These are phyloP conservation scores for Paramecium sexaurelia DNA, from an alignment of 73 alveolate genomes.

Conservation along the genomic window DNA sequence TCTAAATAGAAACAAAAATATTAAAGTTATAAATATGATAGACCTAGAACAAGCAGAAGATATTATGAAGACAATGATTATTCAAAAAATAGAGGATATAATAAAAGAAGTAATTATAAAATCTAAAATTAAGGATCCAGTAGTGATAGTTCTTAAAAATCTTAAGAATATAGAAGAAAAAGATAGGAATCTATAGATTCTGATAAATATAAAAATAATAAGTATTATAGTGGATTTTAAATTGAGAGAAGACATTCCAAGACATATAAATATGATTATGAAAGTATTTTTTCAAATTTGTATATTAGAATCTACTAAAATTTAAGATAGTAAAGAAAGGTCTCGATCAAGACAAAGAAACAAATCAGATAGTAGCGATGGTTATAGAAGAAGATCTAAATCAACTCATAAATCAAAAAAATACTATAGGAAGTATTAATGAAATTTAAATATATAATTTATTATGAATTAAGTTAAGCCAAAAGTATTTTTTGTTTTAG, in stretches of 20 bases:
- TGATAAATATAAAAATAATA: neutral
- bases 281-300: neutral
- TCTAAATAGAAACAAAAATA: neutral
- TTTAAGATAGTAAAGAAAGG: neutral
- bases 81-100: neutral
- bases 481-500: slow-evolving; percentile 68
- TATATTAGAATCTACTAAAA: neutral
- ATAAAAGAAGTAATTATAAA: neutral
- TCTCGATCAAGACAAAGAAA: slow-evolving; percentile 32
- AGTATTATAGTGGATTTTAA: neutral
- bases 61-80: slow-evolving; percentile 1
- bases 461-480: slow-evolving; percentile 47
- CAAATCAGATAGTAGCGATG: neutral
- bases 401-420: slow-evolving; percentile 24
- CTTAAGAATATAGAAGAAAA: neutral
- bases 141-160: neutral
- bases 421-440: slow-evolving; percentile 11
- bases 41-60: neutral
- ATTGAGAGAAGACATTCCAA: neutral
- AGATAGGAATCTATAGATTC: neutral
- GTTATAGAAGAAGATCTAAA: slow-evolving; percentile 10
- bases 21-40: neutral
- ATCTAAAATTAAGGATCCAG: neutral
- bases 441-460: neutral
- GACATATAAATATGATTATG: neutral